Evolutionary conservation across 352 stramenopile species (phyloP).

Genomic region (Pythium periplocum): DNA sequence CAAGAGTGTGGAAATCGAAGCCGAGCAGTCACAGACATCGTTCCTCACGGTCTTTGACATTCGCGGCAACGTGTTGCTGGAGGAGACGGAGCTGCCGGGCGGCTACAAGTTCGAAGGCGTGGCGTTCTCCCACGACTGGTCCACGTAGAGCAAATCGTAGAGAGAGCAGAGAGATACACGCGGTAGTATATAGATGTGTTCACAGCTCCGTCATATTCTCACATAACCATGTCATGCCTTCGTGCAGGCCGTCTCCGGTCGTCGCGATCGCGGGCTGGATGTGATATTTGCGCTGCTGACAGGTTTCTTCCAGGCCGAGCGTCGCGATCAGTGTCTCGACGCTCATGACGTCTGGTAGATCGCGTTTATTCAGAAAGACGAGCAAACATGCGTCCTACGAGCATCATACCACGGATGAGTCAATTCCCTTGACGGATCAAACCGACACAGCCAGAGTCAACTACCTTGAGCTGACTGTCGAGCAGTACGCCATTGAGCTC

Average conservation of each 20-base stretch:
- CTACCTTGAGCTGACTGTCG: slow-evolving; percentile 44
- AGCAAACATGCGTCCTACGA: slow-evolving; percentile 46
- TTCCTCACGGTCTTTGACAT: slow-evolving; percentile 93
- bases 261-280: slow-evolving; percentile 72
- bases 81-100: slow-evolving; percentile 88
- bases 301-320: slow-evolving; percentile 51
- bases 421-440: background rate
- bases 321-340: slow-evolving; percentile 42
- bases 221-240: slow-evolving; percentile 75
- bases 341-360: slow-evolving; percentile 45
- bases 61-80: slow-evolving; percentile 85
- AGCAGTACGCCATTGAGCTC: slow-evolving; percentile 67
- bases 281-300: slow-evolving; percentile 39
- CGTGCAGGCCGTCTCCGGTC: slow-evolving; percentile 66
- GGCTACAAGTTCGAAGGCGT: slow-evolving; percentile 92
- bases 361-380: slow-evolving; percentile 75
- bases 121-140: slow-evolving; percentile 86
- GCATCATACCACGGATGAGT: background rate
- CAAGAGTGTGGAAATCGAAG: slow-evolving; percentile 92
- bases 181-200: slow-evolving; percentile 8
- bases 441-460: background rate
- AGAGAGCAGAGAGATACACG: slow-evolving; percentile 5
- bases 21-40: slow-evolving; percentile 87
- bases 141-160: slow-evolving; percentile 3
- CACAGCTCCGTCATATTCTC: slow-evolving; percentile 68